Conservation (phyloP, 108 stramenopile species). For the Skeletonema tropicum region DNA sequence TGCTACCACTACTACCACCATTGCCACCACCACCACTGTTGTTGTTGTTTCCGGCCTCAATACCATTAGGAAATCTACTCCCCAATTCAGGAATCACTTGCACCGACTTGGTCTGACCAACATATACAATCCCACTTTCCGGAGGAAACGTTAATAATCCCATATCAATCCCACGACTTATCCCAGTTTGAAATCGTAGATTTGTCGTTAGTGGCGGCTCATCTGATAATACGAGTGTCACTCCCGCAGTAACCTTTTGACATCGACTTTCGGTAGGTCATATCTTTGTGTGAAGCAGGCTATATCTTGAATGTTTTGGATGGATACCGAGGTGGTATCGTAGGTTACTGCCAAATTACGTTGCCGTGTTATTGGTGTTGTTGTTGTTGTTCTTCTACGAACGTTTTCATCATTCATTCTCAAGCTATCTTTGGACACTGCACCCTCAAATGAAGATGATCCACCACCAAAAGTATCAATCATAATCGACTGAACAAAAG, state of each 20-base stretch:
- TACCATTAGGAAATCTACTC: not conserved
- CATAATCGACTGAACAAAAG: slow-evolving; percentile 17
- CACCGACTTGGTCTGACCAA: not conserved
- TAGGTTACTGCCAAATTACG: slow-evolving; percentile 14
- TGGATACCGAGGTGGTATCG: not conserved
- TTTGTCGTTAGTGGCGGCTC: not conserved
- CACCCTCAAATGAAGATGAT: not conserved
- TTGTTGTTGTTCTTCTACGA: not conserved
- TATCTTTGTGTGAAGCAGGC: not conserved
- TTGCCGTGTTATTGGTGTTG: not conserved
- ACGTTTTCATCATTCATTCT: not conserved
- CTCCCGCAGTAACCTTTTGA: slow-evolving; percentile 3
- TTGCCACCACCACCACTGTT: not conserved
- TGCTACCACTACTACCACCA: not conserved
- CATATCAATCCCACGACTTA: not conserved
- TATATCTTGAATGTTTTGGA: slow-evolving; percentile 21
- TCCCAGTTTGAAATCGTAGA: slow-evolving; percentile 4
- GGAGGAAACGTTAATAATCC: not conserved
- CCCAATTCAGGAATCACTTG: slow-evolving; percentile 1
- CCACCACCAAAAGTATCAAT: slow-evolving; percentile 14
- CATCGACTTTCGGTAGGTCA: not conserved
- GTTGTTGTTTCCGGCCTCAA: not conserved
- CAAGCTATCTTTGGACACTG: not conserved
- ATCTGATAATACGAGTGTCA: not conserved
- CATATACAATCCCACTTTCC: slow-evolving; percentile 11